phyloP scores from a whole-genome alignment of 257 asterid species.

The Nicotiana obtusifolia region DNA sequence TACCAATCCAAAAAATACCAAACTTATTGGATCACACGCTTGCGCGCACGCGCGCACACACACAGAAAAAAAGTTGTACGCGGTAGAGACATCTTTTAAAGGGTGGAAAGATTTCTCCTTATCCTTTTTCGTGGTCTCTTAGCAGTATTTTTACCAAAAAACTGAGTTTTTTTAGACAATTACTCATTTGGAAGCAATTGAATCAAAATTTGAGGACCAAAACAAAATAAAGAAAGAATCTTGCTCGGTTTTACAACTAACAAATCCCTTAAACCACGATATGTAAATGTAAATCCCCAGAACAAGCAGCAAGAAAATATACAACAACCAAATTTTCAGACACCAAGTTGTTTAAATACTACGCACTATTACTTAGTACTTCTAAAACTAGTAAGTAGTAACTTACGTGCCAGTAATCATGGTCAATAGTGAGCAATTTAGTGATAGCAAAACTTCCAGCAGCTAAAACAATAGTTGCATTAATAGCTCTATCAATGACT shows the following conservation, averaged over 20 bases:
- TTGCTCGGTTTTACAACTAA: not conserved
- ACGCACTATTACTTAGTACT: not conserved
- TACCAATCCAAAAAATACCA: not conserved
- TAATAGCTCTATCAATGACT: slow-evolving; percentile 56
- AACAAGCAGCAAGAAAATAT: not conserved
- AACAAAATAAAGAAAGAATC: not conserved
- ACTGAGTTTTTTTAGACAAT: not conserved
- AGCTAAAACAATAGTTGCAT: slow-evolving; percentile 71
- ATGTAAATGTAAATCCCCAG: not conserved
- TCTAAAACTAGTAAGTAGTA: not conserved
- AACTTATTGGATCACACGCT: not conserved
- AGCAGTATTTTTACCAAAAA: not conserved
- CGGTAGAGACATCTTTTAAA: not conserved
- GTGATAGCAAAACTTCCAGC: slow-evolving; percentile 78
- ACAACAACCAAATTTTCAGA: not conserved
- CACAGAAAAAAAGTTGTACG: no score
- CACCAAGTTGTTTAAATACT: not conserved
- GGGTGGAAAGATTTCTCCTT: not conserved
- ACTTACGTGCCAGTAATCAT: slow-evolving; percentile 84
- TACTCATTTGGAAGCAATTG: not conserved
- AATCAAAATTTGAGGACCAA: not conserved
- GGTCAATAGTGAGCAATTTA: slow-evolving; percentile 72
- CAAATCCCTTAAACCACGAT: not conserved
- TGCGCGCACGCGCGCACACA: not conserved
- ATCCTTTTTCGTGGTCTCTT: not conserved